phyloP scores from a whole-genome alignment of 495 filamentous ascomycete genomes.

The Copromyces sp. region DNA sequence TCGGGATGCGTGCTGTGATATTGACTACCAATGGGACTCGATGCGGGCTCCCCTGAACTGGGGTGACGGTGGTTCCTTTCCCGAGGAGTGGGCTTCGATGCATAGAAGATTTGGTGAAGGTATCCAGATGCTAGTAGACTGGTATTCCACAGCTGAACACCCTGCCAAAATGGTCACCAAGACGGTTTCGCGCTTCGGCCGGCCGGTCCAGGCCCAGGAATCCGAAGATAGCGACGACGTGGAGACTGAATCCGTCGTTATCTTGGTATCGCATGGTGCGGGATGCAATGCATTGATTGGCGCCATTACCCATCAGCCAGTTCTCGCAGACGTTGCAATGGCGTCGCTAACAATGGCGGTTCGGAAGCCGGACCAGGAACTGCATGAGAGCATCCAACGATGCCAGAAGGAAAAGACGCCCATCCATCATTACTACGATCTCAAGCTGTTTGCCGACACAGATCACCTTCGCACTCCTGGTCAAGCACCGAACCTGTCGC shows the following conservation, averaged over 20 bases:
- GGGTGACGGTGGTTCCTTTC: conserved; percentile 78
- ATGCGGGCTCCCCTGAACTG: conserved; percentile 64
- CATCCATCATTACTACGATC: conserved; percentile 57
- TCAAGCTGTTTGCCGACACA: conserved; percentile 65
- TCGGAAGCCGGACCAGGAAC: conserved; percentile 41
- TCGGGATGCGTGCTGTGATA: conserved; percentile 72
- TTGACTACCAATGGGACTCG: conserved; percentile 95
- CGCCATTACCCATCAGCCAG: conserved; percentile 77
- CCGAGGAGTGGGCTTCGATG: conserved; percentile 94
- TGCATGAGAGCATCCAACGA: neutral
- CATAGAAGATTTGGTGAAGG: conserved; percentile 78
- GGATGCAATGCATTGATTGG: conserved; percentile 95
- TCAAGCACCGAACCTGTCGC: conserved; percentile 24
- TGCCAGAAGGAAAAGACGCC: conserved; percentile 18
- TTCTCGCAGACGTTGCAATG: conserved; percentile 79
- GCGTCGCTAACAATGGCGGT: conserved; percentile 86
- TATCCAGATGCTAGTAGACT: conserved; percentile 62
- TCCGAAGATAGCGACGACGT: conserved; percentile 38
- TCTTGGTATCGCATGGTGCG: conserved; percentile 93
- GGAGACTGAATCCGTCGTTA: conserved; percentile 65
- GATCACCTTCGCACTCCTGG: conserved; percentile 59
- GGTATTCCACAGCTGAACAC: conserved; percentile 54
- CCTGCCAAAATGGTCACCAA: conserved; percentile 39
- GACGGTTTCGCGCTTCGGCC: conserved; percentile 13
- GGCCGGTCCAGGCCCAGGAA: conserved; percentile 5